Percentiles rank a stretch among this genome's conserved stretches.
Conservation (phyloP, 495 filamentous ascomycete genomes). For the Aspergillus ostianus region DNA sequence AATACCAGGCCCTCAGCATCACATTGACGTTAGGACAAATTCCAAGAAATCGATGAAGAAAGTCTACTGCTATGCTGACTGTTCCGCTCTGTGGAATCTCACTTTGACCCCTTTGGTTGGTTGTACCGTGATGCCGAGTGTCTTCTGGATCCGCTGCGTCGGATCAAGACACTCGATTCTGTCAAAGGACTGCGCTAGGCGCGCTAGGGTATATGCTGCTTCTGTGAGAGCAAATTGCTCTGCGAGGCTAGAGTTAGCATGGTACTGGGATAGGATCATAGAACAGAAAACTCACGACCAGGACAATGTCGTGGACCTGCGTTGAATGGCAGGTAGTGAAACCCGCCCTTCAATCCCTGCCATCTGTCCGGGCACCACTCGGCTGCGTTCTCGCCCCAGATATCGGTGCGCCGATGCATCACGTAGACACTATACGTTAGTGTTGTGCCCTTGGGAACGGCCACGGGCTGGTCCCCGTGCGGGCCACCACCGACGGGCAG, state of each 20-base stretch:
- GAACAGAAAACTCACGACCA: no score
- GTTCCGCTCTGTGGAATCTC: no score
- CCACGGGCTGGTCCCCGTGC: slow-evolving; percentile 58
- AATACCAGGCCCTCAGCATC: no score
- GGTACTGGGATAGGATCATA: no score
- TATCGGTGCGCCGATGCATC: slow-evolving; percentile 60
- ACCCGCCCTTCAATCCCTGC: slow-evolving; percentile 42
- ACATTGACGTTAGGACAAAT: no score
- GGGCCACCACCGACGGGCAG: slow-evolving; percentile 68
- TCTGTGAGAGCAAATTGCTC: background rate
- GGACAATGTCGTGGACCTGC: background rate
- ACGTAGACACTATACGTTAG: slow-evolving; percentile 57
- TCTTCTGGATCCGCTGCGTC: slow-evolving; percentile 57
- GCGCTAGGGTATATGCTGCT: background rate
- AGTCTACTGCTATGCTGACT: no score
- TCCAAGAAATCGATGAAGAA: no score
- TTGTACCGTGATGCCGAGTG: no score
- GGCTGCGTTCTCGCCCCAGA: slow-evolving; percentile 36
- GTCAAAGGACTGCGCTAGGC: background rate
- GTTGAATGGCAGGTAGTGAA: slow-evolving; percentile 64
- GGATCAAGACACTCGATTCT: background rate
- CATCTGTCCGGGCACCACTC: slow-evolving; percentile 65
- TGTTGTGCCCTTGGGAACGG: slow-evolving; percentile 51
- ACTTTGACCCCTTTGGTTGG: no score
- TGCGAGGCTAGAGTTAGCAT: background rate